Evolutionary conservation across 1,139 yeast species (phyloP).

Genomic region (Candida tetrigidarum): DNA sequence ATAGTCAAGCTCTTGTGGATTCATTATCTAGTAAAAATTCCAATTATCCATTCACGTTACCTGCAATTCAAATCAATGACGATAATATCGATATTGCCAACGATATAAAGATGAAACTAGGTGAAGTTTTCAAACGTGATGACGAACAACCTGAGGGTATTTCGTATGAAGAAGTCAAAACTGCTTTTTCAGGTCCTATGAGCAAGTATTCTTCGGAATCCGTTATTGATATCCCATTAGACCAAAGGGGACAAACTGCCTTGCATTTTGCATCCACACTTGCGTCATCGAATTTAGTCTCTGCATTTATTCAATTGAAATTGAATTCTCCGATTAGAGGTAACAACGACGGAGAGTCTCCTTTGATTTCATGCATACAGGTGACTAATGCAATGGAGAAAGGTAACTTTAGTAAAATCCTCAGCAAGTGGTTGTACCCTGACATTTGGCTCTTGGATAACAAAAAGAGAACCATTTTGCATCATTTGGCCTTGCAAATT

Average conservation of each 20-base stretch:
- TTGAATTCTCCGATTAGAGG: constrained; percentile 49
- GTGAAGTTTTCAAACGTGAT: constrained; percentile 49
- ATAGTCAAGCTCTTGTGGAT: constrained; percentile 9
- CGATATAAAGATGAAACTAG: constrained; percentile 57
- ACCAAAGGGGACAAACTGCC: constrained; percentile 48
- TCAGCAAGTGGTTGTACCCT: constrained; percentile 42
- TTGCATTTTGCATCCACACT: constrained; percentile 51
- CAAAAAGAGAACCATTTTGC: constrained; percentile 40
- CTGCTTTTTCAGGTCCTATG: constrained; percentile 26
- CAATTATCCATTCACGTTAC: constrained; percentile 56
- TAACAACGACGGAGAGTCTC: constrained; percentile 43
- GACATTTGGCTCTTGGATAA: constrained; percentile 41
- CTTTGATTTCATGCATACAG: constrained; percentile 43
- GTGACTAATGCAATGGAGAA: constrained; percentile 53
- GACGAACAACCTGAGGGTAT: constrained; percentile 32
- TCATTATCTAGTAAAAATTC: constrained; percentile 39
- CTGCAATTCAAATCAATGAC: constrained; percentile 49
- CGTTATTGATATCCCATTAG: constrained; percentile 43
- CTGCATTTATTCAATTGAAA: constrained; percentile 39
- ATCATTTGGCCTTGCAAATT: constrained; percentile 36
- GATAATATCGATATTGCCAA: constrained; percentile 41
- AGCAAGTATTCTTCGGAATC: constrained; percentile 16
- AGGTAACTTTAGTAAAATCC: constrained; percentile 41
- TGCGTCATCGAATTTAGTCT: constrained; percentile 43
- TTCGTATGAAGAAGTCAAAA: constrained; percentile 37